Base-by-base conservation (phyloP, 306 rosid species). In the Quercus ilex region DNA sequence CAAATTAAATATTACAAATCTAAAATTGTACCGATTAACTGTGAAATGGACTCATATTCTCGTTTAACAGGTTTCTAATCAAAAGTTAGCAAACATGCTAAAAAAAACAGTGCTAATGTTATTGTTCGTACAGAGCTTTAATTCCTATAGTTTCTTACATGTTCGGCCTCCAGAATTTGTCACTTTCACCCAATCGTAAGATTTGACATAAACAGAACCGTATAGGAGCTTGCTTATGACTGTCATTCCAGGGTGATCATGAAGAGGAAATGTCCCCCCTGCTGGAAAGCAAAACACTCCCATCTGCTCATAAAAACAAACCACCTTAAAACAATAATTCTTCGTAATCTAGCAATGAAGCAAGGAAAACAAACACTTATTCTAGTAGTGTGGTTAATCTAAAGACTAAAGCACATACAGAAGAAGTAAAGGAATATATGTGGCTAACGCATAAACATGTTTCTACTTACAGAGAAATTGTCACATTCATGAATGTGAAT, bases 231-330 rank as follows among this genome's bases (percentile, higher is more conserved):
- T 91, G 83, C 86, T 86, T 2, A 91, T 80, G 75, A 91, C 93
- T n/a, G 97, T 89, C 97, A 91, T 91, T 75, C 78, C 86, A 0
- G 91, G 93, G 80, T 88, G 97, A 79, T 91, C 91, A 20, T 91
- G 97, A 55, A 91, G 92, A 13, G 97, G 97, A 79, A 92, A 57
- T 15, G 31, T 71, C 30, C 43, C 87, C 5, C 94, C 91, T 6
- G 86, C 82, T 1, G 92, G 94, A 38, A 92, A 31, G 78, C 94
- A 90, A 78, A 92, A 92, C 81, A 90, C 84, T 0, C 94, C 90
- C 1, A 92, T 85, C 92, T 92, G 81, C 86, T 53, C 68, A 19
- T 57, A 55, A 28, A 31, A 46, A 15, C 15, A 10, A 30, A 18
- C 3, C 25, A 10, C 11, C 41, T 15, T 4, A 49, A 15, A 30